Evolutionary conservation across 78 protist genomes (phyloP).

Genomic region (Protostelium mycophagum): DNA sequence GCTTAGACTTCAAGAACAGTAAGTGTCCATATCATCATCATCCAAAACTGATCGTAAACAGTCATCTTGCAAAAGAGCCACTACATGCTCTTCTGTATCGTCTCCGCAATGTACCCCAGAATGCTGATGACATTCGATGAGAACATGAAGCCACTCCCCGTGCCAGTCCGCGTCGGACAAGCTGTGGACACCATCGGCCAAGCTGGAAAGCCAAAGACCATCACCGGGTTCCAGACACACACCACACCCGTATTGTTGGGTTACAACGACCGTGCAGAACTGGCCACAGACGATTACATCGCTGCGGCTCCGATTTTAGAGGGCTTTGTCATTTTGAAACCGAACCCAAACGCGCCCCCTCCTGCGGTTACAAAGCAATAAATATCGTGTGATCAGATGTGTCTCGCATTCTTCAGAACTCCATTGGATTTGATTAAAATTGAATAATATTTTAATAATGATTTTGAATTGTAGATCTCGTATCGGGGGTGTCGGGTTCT

Average conservation of each 20-base stretch:
- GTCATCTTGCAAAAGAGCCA: constrained; percentile 78
- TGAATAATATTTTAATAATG: too few relatives aligned
- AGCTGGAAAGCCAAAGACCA: constrained; percentile 94
- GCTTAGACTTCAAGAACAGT: constrained; percentile 80
- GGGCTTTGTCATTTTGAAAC: constrained; percentile 85
- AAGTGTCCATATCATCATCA: neutral
- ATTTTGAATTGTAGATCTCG: too few relatives aligned
- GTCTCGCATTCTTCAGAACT: too few relatives aligned
- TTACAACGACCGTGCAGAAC: constrained; percentile 92
- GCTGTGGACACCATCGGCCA: constrained; percentile 88
- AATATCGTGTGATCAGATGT: too few relatives aligned
- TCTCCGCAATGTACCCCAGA: constrained; percentile 86
- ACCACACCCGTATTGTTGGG: constrained; percentile 96
- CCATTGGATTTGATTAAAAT: too few relatives aligned
- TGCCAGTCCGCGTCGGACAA: constrained; percentile 75
- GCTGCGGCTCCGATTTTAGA: constrained; percentile 75
- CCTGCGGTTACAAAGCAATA: neutral
- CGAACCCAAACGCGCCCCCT: constrained; percentile 54
- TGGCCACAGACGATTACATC: constrained; percentile 92
- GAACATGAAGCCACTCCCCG: constrained; percentile 72
- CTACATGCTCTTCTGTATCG: constrained; percentile 82
- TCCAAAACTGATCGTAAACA: neutral
- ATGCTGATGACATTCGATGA: constrained; percentile 88
- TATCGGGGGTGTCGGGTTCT: too few relatives aligned
- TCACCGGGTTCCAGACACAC: constrained; percentile 99